phyloP scores from a whole-genome alignment of 2,329 filamentous ascomycete species.

The Niveomyces coronatus region DNA sequence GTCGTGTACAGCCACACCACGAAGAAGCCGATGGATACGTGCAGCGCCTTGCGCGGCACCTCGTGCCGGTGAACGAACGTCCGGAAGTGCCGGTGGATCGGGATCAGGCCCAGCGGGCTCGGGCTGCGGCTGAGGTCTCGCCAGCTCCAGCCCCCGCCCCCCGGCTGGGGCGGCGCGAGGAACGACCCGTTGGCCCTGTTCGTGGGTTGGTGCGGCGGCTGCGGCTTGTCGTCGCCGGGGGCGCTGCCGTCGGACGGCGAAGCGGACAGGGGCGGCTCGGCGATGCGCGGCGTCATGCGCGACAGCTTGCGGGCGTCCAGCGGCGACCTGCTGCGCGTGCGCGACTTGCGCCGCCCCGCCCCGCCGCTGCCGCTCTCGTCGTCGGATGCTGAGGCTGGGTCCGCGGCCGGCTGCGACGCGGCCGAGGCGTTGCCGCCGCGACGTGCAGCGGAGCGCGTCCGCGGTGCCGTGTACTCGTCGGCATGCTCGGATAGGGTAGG shows the following conservation, averaged over 20 bases:
- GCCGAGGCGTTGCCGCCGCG: constrained; percentile 45
- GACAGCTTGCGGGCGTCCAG: constrained; percentile 41
- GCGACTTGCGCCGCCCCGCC: constrained; percentile 52
- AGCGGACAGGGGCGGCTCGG: constrained; percentile 11
- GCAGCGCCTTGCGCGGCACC: constrained; percentile 84
- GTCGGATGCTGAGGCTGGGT: constrained; percentile 37
- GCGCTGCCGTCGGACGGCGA: constrained; percentile 15
- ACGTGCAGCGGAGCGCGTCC: constrained; percentile 62
- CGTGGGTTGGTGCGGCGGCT: constrained; percentile 17
- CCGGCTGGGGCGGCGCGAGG: constrained; percentile 50
- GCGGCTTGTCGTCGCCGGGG: constrained; percentile 14
- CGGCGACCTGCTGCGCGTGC: constrained; percentile 63
- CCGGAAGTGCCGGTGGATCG: constrained; percentile 86
- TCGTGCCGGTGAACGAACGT: constrained; percentile 93
- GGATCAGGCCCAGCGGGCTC: constrained; percentile 86
- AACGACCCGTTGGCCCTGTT: constrained; percentile 54
- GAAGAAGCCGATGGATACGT: constrained; percentile 94
- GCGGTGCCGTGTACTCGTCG: constrained; percentile 54
- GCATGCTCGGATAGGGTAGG: constrained; percentile 16
- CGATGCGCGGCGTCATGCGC: constrained; percentile 39
- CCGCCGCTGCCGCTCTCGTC: constrained; percentile 26
- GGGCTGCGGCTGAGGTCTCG: constrained; percentile 84
- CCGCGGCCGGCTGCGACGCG: constrained; percentile 50
- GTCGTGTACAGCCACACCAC: constrained; percentile 76
- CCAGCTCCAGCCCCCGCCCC: constrained; percentile 61